Conservation (phyloP, 208 protist species). For the Kentomonas sorsogonicus region DNA sequence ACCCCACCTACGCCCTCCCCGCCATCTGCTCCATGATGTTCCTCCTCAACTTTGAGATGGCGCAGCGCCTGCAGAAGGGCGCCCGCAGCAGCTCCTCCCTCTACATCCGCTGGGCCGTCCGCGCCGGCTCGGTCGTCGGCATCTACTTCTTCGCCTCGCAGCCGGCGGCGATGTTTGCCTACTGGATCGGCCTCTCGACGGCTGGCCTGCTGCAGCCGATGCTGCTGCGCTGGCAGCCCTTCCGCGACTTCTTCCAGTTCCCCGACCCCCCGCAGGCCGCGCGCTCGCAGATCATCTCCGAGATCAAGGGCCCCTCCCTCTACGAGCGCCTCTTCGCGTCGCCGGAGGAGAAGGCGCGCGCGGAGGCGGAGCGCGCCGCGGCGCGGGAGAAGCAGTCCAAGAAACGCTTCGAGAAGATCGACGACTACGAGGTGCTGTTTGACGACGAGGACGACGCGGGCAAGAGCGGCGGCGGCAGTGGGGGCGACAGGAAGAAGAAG, state of each 20-base stretch:
- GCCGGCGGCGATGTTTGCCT: conserved; percentile 81
- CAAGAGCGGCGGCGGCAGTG: background rate
- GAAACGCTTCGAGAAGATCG: conserved; percentile 61
- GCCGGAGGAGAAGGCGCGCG: conserved; percentile 42
- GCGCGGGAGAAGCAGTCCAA: conserved; percentile 27
- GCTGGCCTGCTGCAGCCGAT: conserved; percentile 79
- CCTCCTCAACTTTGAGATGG: conserved; percentile 85
- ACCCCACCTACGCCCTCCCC: conserved; percentile 75
- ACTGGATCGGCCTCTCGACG: conserved; percentile 85
- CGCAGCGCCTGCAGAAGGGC: conserved; percentile 81
- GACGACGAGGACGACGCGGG: conserved; percentile 29
- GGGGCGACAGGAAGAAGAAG: background rate
- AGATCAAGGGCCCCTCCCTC: conserved; percentile 56
- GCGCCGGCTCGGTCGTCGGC: conserved; percentile 47
- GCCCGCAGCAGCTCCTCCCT: conserved; percentile 62
- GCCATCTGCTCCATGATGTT: conserved; percentile 80
- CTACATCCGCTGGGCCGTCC: conserved; percentile 77
- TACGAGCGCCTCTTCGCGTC: conserved; percentile 71
- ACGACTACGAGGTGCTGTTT: conserved; percentile 76
- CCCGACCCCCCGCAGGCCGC: conserved; percentile 75
- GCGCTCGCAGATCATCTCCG: conserved; percentile 52
- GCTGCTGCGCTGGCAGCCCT: conserved; percentile 78
- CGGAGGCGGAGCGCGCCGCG: conserved; percentile 40
- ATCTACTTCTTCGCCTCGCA: conserved; percentile 80
- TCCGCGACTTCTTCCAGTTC: conserved; percentile 78